These are phyloP conservation scores for Mimosa pudica DNA, from an alignment of 306 rosid species.

Conservation along the genomic window DNA sequence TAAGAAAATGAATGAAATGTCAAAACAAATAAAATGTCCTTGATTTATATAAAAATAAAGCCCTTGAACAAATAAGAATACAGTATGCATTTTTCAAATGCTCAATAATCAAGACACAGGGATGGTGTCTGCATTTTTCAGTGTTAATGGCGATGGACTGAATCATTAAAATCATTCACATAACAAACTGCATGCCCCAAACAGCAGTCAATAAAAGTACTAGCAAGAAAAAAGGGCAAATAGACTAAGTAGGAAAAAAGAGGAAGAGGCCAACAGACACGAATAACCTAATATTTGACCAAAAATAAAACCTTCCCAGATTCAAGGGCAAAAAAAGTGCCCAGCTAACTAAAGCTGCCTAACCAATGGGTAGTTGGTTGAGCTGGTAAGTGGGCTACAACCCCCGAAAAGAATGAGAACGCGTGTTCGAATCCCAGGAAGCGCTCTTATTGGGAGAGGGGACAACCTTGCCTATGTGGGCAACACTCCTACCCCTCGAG, in stretches of 20 bases:
- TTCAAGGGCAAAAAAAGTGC: not conserved
- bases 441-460: no score
- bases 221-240: not conserved
- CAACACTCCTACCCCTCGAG: no score
- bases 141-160: conserved; percentile 21
- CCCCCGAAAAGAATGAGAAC: no score
- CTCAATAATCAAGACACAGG: not conserved
- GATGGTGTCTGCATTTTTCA: not conserved
- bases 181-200: conserved; percentile 18
- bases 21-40: not conserved
- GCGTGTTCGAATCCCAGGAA: no score
- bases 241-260: not conserved
- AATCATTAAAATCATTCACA: conserved; percentile 31
- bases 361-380: no score
- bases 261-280: not conserved
- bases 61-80: conserved; percentile 13
- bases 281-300: conserved; percentile 6
- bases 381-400: no score
- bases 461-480: no score
- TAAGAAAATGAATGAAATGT: conserved; percentile 14
- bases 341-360: conserved; percentile 3
- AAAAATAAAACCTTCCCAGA: not conserved
- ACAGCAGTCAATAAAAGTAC: not conserved
- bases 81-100: conserved; percentile 20
- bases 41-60: no score